Conservation (phyloP, 1,284 basidiomycete species). For the Schizophyllum amplum region DNA sequence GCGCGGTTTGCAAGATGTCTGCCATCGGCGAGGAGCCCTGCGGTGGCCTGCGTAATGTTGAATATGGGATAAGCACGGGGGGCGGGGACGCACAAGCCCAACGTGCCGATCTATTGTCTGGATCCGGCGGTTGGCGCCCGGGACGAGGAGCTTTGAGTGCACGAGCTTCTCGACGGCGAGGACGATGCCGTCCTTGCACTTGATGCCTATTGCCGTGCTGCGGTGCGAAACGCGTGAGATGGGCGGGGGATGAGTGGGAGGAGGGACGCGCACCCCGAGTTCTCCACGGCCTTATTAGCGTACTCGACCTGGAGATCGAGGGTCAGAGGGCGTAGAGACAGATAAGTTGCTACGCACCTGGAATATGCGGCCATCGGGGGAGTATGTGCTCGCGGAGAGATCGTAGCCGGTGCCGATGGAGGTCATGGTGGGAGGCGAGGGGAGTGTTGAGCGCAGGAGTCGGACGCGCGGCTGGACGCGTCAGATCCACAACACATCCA, state of each 20-base stretch:
- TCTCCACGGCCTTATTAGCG: conserved; percentile 97
- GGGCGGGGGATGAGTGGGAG: neutral
- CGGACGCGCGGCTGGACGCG: conserved; percentile 22
- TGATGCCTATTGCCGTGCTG: conserved; percentile 86
- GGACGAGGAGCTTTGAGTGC: conserved; percentile 95
- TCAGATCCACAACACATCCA: neutral
- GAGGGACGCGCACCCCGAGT: conserved; percentile 66
- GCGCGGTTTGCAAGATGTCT: conserved; percentile 84
- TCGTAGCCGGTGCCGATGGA: conserved; percentile 99
- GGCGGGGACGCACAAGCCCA: conserved; percentile 60
- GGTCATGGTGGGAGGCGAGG: conserved; percentile 55
- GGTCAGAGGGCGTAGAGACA: conserved; percentile 8
- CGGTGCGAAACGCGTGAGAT: conserved; percentile 2
- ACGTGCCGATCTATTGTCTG: conserved; percentile 91
- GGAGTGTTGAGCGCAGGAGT: conserved; percentile 24
- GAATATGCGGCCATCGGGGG: conserved; percentile 96
- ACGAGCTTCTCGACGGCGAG: conserved; percentile 96
- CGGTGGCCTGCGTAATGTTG: conserved; percentile 59
- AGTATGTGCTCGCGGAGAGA: conserved; percentile 97
- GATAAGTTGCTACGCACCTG: conserved; percentile 50
- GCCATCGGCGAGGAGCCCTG: conserved; percentile 92
- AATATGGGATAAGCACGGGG: neutral
- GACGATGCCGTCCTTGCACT: conserved; percentile 90
- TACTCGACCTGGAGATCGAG: conserved; percentile 77
- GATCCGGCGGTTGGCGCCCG: conserved; percentile 89